Base-by-base conservation (phyloP, 441 rosid species). In the Eruca vesicaria region DNA sequence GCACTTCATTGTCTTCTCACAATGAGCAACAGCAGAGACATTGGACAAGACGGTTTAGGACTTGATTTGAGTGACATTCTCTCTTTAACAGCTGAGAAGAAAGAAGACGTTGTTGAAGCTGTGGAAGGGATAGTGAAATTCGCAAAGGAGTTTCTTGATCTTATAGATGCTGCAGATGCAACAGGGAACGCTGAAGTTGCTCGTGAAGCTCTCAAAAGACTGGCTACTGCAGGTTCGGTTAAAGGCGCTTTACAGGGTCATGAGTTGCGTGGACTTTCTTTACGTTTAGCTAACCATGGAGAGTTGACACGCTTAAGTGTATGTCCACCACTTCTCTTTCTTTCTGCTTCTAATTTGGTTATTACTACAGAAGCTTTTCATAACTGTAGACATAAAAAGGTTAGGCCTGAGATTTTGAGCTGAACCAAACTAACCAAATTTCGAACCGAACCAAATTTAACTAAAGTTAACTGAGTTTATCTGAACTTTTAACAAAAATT, bases 91-190 rank as follows among this genome's bases (percentile, higher is more conserved):
- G 82, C 91, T 20, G 90, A 90, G 31, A 90, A 96, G 83, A 90
- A 93, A 83, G 99, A 93, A 84, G 89, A 93, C 81, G 79, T 90
- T 23, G 93, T 93, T 52, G 99, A 93, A 74, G 97, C 97, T 80
- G 98, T 93, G 55, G 89, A 93, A 68, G 99, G 99, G 79, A 88
- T 91, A 53, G 98, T 87, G 31, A 96, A 93, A 78, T 96, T 88
- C 45, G 92, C 94, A 4, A 92, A 83, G 84, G 97, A 96, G 84
- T 96, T 96, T 83, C 81, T 91, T 86, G 97, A 96, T 77, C 97
- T 96, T 38, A 93, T 96, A 70, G 99, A 96, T 83, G 99, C 96
- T 71, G 99, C 99, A 36, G 98, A 96, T 90, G 98, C 97, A 72
- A 93, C 99, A 29, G 99, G 93, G 41, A 93, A 92, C 66, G 90